Evolutionary conservation across 164 flowering plant species (phyloP).

Genomic region (Dillenia turbinata): DNA sequence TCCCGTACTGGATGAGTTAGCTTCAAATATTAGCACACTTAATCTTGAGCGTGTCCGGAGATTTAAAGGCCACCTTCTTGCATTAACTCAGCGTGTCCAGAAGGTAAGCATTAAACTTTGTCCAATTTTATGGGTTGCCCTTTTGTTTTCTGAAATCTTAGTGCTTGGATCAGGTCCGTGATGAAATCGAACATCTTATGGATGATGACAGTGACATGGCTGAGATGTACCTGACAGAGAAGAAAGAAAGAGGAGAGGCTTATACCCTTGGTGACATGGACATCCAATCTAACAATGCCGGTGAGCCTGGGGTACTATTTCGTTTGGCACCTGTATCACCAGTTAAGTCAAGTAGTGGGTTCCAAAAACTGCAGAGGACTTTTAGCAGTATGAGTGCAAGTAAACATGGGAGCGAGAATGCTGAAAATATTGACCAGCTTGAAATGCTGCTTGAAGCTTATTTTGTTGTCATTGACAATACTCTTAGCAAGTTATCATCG

Average conservation of each 20-base stretch:
- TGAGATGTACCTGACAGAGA: conserved; percentile 94
- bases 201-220: conserved; percentile 99
- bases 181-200: conserved; percentile 97
- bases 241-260: conserved; percentile 66
- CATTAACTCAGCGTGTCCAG: conserved; percentile 89
- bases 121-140: neutral
- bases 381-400: conserved; percentile 60
- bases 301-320: conserved; percentile 25
- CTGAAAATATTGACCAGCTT: conserved; percentile 75
- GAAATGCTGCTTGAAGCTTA: conserved; percentile 99
- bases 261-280: conserved; percentile 29
- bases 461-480: conserved; percentile 74
- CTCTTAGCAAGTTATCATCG: conserved; percentile 74
- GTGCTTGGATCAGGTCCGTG: conserved; percentile 59
- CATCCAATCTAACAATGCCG: conserved; percentile 18
- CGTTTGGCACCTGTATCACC: conserved; percentile 95
- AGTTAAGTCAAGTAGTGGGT: conserved; percentile 38
- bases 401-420: conserved; percentile 59
- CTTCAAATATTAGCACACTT: conserved; percentile 77
- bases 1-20: conserved; percentile 88
- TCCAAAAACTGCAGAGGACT: conserved; percentile 52
- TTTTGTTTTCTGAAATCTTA: conserved; percentile 3
- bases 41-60: conserved; percentile 91
- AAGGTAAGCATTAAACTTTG: conserved; percentile 45
- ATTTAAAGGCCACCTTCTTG: conserved; percentile 88